phyloP scores from a whole-genome alignment of 2,329 filamentous ascomycete genomes.

The Colletotrichum sp. region DNA sequence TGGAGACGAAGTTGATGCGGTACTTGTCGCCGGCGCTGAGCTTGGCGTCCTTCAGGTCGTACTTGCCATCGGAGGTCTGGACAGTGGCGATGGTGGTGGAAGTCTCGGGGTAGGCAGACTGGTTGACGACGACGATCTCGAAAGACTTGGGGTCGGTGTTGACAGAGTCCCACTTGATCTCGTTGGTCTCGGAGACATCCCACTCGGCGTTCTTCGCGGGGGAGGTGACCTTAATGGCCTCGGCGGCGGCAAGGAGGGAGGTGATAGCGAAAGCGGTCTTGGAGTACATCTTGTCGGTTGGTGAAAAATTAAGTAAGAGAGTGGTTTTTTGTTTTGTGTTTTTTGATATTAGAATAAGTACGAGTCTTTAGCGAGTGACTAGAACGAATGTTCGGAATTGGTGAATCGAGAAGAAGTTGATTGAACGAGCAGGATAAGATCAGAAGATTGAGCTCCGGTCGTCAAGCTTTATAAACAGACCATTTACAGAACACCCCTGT shows the following conservation, averaged over 20 bases:
- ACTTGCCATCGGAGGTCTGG: constrained; percentile 18
- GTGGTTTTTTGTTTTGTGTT: not conserved
- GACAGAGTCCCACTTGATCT: constrained; percentile 15
- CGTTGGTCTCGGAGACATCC: constrained; percentile 16
- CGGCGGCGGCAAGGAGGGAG: constrained; percentile 7
- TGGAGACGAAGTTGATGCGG: constrained; percentile 18
- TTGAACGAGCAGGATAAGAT: not conserved
- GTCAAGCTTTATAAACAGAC: constrained; percentile 16
- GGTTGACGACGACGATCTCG: constrained; percentile 17
- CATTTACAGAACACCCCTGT: constrained; percentile 1
- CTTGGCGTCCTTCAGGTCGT: constrained; percentile 8
- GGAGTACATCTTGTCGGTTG: constrained; percentile 16
- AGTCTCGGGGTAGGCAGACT: not conserved
- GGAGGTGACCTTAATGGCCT: constrained; percentile 15
- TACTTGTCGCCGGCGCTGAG: not conserved
- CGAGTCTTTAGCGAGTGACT: constrained; percentile 16
- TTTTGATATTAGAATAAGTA: constrained; percentile 10
- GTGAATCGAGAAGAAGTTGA: constrained; percentile 12
- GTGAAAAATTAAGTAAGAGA: not conserved
- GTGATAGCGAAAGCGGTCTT: constrained; percentile 14
- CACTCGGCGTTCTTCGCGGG: constrained; percentile 15
- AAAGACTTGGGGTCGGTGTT: constrained; percentile 5
- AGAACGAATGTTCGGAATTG: constrained; percentile 12
- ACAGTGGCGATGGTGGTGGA: constrained; percentile 4
- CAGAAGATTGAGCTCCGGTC: not conserved